A percentile compares a stretch with the other conserved stretches of the same genome.
phyloP scores from a whole-genome alignment of 208 protist species.

The Herpetomonas muscarum region DNA sequence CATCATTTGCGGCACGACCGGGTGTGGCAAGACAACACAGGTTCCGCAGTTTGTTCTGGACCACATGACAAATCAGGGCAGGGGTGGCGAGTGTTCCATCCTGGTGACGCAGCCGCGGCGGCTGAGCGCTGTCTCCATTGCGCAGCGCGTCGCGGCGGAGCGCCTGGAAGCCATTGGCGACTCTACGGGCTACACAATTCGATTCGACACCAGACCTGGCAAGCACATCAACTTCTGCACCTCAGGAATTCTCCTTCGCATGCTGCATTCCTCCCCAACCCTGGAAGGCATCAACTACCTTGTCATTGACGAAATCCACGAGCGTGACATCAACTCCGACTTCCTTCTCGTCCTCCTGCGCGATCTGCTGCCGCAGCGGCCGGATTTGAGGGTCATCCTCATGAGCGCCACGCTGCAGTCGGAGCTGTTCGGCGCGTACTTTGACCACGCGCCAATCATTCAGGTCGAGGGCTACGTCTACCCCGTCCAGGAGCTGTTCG shows the following conservation, averaged over 20 bases:
- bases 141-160: conserved; percentile 98
- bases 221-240: conserved; percentile 98
- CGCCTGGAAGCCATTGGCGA: conserved; percentile 93
- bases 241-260: conserved; percentile 97
- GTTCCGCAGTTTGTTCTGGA: conserved; percentile 96
- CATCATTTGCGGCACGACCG: conserved; percentile 95
- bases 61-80: conserved; percentile 44
- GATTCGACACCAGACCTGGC: conserved; percentile 94
- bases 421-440: conserved; percentile 82
- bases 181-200: conserved; percentile 98
- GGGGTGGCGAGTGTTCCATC: conserved; percentile 65
- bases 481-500: conserved; percentile 80
- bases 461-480: conserved; percentile 81
- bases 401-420: conserved; percentile 94
- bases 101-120: conserved; percentile 97
- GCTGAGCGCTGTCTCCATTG: conserved; percentile 98
- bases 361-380: conserved; percentile 58
- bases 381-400: conserved; percentile 97
- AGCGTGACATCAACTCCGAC: conserved; percentile 98
- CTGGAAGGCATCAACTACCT: conserved; percentile 94
- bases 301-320: conserved; percentile 99
- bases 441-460: conserved; percentile 72
- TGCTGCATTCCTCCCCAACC: conserved; percentile 82
- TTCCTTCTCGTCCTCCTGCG: conserved; percentile 98
- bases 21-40: conserved; percentile 97